A percentile compares a stretch with the other conserved stretches of the same genome.
These are phyloP conservation scores for Thelonectria olida DNA, from an alignment of 2,329 filamentous ascomycete genomes.

Conservation along the genomic window DNA sequence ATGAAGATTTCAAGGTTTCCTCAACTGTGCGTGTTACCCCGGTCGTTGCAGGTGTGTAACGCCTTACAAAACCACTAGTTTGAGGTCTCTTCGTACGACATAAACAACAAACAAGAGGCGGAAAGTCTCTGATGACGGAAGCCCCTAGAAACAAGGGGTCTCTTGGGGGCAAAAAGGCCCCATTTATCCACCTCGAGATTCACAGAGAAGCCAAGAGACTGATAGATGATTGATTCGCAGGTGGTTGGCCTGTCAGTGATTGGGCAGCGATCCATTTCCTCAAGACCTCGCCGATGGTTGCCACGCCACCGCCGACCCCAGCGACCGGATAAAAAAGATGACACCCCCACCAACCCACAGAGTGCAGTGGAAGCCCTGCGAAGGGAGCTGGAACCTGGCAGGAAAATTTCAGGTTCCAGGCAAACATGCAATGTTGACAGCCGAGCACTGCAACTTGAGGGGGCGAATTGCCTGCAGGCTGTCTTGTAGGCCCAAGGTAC, in stretches of 20 bases:
- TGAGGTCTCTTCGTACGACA: not conserved
- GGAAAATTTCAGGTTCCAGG: slow-evolving; percentile 18
- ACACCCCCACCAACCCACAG: slow-evolving; percentile 27
- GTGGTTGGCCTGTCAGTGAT: slow-evolving; percentile 24
- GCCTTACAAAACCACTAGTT: not conserved
- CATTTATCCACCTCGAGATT: not conserved
- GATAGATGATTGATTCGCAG: not conserved
- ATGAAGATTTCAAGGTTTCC: no score
- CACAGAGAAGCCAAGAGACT: not conserved
- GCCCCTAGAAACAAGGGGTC: not conserved
- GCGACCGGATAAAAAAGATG: slow-evolving; percentile 5
- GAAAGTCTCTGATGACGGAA: not conserved
- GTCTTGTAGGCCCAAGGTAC: no score
- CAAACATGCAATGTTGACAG: slow-evolving; percentile 26
- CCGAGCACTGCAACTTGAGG: not conserved
- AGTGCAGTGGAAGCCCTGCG: slow-evolving; percentile 38
- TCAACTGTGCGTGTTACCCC: not conserved
- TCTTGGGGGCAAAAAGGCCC: not conserved
- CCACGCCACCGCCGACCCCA: slow-evolving; percentile 20
- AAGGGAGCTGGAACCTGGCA: slow-evolving; percentile 20
- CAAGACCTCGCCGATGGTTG: slow-evolving; percentile 15
- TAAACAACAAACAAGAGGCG: not conserved
- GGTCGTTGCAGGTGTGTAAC: not conserved
- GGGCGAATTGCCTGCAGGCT: not conserved
- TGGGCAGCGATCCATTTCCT: slow-evolving; percentile 9